Conservation (phyloP, 495 filamentous ascomycete genomes). For the Neurospora sp. region DNA sequence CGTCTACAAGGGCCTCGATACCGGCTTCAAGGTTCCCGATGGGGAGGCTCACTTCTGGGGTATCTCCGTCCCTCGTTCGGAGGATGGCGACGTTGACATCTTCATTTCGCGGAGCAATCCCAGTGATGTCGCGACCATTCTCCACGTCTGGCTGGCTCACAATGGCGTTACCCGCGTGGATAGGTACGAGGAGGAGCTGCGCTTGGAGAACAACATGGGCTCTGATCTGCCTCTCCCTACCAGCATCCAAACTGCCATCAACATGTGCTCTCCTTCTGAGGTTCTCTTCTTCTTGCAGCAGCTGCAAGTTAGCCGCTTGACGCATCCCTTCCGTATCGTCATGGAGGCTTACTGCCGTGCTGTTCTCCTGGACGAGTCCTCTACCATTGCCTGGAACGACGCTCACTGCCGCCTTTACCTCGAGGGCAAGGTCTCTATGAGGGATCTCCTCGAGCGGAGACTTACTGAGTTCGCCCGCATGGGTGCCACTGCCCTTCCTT, state of each 20-base stretch:
- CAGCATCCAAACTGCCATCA: conserved; percentile 13
- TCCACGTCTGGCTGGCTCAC: conserved; percentile 21
- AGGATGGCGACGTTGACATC: conserved; percentile 4
- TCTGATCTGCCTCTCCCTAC: conserved; percentile 2
- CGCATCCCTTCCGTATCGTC: conserved; percentile 7
- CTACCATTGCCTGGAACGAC: conserved; percentile 10
- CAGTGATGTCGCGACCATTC: conserved; percentile 11
- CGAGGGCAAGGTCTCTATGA: conserved; percentile 7
- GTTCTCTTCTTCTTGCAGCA: conserved; percentile 12
- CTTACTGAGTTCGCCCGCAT: background rate
- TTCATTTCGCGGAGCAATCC: conserved; percentile 16
- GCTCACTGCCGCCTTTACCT: conserved; percentile 9
- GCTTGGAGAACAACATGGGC: conserved; percentile 3
- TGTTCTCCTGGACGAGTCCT: conserved; percentile 9
- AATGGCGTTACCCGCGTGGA: conserved; percentile 10
- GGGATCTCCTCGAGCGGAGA: conserved; percentile 7
- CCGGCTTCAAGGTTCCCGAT: conserved; percentile 19
- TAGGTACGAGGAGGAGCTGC: conserved; percentile 16
- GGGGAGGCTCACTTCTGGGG: conserved; percentile 15
- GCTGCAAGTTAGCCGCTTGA: conserved; percentile 2
- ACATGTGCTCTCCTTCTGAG: conserved; percentile 12
- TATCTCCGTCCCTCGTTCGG: background rate
- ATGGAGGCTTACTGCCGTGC: conserved; percentile 10
- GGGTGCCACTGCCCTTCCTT: conserved; percentile 7
- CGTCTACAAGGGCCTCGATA: conserved; percentile 15